Evolutionary conservation across 2,329 filamentous ascomycete species (phyloP).

Genomic region (Cladosporium sp.): DNA sequence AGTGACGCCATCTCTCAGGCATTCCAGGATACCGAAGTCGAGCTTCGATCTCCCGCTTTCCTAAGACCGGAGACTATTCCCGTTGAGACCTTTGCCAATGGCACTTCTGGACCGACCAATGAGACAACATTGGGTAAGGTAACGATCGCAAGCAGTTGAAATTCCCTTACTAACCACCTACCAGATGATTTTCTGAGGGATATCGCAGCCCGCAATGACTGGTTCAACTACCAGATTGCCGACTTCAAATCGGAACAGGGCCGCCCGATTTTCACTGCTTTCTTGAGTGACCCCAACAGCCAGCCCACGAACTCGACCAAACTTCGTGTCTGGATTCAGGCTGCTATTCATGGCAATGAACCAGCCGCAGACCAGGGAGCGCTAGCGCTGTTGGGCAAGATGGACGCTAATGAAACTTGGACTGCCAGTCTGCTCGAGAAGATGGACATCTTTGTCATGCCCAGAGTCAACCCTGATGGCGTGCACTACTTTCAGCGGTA

Average conservation of each 20-base stretch:
- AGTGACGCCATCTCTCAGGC: constrained; percentile 4
- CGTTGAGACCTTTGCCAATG: constrained; percentile 16
- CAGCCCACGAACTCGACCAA: constrained; percentile 21
- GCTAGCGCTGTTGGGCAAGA: constrained; percentile 33
- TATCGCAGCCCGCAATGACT: constrained; percentile 19
- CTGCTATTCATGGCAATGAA: constrained; percentile 35
- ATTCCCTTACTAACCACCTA: not conserved
- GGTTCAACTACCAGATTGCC: constrained; percentile 17
- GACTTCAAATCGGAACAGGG: constrained; percentile 20
- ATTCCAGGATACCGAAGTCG: constrained; percentile 20
- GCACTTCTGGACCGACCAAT: constrained; percentile 21
- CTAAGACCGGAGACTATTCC: constrained; percentile 17
- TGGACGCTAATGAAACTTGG: constrained; percentile 32
- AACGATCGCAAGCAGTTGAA: not conserved
- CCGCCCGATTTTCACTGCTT: constrained; percentile 25
- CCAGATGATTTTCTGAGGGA: constrained; percentile 17
- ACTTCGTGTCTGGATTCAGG: constrained; percentile 35
- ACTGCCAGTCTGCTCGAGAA: constrained; percentile 29
- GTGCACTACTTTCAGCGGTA: constrained; percentile 24
- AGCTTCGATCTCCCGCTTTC: constrained; percentile 22
- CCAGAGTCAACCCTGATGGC: constrained; percentile 18
- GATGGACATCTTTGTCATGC: constrained; percentile 17
- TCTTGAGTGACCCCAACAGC: constrained; percentile 19
- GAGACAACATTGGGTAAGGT: constrained; percentile 16
- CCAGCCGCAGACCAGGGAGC: constrained; percentile 35